Percentiles rank a stretch among this genome's conserved stretches.
These are phyloP conservation scores for Pilatotrama ljubarskyi DNA, from an alignment of 768 basidiomycete genomes.

Conservation along the genomic window DNA sequence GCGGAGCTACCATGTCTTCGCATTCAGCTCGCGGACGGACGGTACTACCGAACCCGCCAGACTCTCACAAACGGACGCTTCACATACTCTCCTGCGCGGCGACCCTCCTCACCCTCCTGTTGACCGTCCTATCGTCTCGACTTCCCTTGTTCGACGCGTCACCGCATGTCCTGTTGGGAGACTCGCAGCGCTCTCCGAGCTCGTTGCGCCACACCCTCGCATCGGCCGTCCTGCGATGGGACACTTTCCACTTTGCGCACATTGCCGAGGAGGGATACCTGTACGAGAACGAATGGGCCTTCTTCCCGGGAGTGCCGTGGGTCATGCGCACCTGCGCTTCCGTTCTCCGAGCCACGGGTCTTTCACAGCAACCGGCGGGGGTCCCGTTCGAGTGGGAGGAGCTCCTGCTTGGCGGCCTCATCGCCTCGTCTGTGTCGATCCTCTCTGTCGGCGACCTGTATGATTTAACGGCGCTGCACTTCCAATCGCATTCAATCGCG, in stretches of 20 bases:
- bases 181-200: neutral
- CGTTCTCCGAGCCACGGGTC: neutral
- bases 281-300: conserved; percentile 88
- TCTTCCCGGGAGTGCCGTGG: conserved; percentile 68
- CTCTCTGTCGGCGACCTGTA: conserved; percentile 48
- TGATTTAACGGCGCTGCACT: conserved; percentile 57
- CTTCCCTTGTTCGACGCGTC: conserved; percentile 33
- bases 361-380: neutral
- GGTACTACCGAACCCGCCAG: neutral
- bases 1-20: too few species aligned
- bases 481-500: conserved; percentile 58
- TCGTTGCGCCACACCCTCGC: conserved; percentile 11
- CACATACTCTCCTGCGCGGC: neutral
- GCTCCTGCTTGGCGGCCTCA: conserved; percentile 37
- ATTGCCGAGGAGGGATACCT: conserved; percentile 59
- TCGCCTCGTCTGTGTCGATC: conserved; percentile 36
- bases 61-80: neutral
- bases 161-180: conserved; percentile 18
- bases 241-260: conserved; percentile 76
- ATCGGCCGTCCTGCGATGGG: conserved; percentile 73
- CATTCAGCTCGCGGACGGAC: too few species aligned
- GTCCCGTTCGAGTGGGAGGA: neutral
- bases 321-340: conserved; percentile 42
- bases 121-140: conserved; percentile 14
- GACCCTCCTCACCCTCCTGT: conserved; percentile 4